Evolutionary conservation across 2,329 filamentous ascomycete species (phyloP).

Genomic region (Cercospora berteroae): DNA sequence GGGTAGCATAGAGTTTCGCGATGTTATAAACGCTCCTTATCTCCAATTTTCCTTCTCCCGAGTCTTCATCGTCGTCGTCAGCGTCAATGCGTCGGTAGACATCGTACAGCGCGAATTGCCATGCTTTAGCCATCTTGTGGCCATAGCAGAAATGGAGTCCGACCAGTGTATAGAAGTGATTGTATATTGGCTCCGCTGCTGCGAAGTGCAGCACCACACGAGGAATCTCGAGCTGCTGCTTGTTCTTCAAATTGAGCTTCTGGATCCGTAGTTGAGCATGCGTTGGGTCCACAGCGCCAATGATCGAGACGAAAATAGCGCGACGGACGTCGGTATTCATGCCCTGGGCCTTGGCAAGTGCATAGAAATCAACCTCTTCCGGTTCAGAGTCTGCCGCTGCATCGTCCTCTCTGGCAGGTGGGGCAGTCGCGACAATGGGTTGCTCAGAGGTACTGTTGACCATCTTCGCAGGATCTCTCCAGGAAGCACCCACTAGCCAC

Average conservation of each 20-base stretch:
- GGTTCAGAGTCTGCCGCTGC: slow-evolving; percentile 30
- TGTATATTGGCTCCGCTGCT: slow-evolving; percentile 79
- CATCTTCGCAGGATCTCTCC: slow-evolving; percentile 51
- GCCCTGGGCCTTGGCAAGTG: slow-evolving; percentile 74
- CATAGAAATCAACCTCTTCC: slow-evolving; percentile 60
- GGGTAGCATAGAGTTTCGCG: slow-evolving; percentile 62
- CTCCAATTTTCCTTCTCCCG: slow-evolving; percentile 54
- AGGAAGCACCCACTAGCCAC: slow-evolving; percentile 98
- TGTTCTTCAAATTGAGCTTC: slow-evolving; percentile 80
- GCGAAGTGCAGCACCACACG: slow-evolving; percentile 84
- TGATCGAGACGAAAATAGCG: slow-evolving; percentile 89
- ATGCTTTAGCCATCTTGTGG: slow-evolving; percentile 72
- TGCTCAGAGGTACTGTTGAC: slow-evolving; percentile 16
- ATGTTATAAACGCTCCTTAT: slow-evolving; percentile 64
- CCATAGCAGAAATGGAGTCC: slow-evolving; percentile 75
- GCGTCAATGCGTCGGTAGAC: slow-evolving; percentile 72
- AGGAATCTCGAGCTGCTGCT: slow-evolving; percentile 82
- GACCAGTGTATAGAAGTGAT: slow-evolving; percentile 89
- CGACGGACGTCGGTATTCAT: slow-evolving; percentile 85
- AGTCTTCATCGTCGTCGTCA: slow-evolving; percentile 57
- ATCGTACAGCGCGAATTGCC: slow-evolving; percentile 84
- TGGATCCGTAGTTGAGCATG: slow-evolving; percentile 77
- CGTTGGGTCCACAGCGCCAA: slow-evolving; percentile 78
- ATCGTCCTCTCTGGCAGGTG: slow-evolving; percentile 28
- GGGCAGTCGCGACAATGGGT: slow-evolving; percentile 14